These are phyloP conservation scores for Sextonia rubra DNA, from an alignment of 164 flowering plant species.

Conservation along the genomic window DNA sequence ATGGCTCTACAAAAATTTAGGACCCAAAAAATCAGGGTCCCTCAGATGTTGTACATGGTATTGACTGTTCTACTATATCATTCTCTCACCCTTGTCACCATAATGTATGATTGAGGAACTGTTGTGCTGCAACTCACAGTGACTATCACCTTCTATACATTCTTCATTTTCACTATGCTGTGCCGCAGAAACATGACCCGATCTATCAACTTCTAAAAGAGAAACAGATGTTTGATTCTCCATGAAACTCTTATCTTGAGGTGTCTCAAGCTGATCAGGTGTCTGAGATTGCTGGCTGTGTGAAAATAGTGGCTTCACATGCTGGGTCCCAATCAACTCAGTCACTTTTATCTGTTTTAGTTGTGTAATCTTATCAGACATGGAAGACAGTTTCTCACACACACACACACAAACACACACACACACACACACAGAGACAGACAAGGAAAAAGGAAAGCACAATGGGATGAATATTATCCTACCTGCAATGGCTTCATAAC, in stretches of 20 bases:
- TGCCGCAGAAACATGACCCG: constrained; percentile 3
- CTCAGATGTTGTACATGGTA: constrained; percentile 12
- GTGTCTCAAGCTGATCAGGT: constrained; percentile 13
- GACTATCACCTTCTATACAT: constrained; percentile 31
- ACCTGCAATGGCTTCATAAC: constrained; percentile 90
- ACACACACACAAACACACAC: too few species aligned
- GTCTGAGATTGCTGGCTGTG: constrained; percentile 9
- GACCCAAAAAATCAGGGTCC: constrained; percentile 4
- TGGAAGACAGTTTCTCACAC: too few species aligned
- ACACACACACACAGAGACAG: too few species aligned
- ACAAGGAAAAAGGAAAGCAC: background rate
- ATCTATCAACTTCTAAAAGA: constrained; percentile 11
- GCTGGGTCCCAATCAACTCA: constrained; percentile 30
- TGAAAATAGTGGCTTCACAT: constrained; percentile 18
- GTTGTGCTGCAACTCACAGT: constrained; percentile 39
- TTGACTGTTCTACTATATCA: constrained; percentile 7
- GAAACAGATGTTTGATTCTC: constrained; percentile 2
- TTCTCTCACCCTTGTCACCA: constrained; percentile 12
- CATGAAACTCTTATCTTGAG: background rate
- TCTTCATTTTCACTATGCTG: constrained; percentile 24
- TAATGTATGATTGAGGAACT: background rate
- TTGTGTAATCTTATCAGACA: background rate
- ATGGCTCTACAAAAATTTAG: background rate
- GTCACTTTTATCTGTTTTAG: constrained; percentile 53
- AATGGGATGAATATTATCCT: background rate